Conservation (phyloP, 805 yeast species). For the Metschnikowia lunata region DNA sequence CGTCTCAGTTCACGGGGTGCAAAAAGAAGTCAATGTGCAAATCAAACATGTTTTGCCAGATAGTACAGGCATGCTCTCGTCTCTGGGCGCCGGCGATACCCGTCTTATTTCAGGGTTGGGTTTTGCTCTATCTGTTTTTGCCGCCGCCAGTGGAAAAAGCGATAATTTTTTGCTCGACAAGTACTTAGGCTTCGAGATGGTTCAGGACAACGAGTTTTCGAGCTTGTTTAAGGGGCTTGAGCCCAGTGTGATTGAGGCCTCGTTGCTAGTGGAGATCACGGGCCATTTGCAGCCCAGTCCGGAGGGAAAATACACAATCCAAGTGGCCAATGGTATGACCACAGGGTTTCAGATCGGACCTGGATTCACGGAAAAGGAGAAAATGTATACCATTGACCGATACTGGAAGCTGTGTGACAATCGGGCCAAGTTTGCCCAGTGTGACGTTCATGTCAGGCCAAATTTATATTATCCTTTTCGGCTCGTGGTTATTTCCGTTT, state of each 20-base stretch:
- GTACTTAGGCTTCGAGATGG: too few relatives aligned
- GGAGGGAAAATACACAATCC: neutral
- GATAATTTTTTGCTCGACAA: too few relatives aligned
- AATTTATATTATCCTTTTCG: neutral
- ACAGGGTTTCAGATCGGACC: neutral
- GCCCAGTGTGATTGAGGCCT: too few relatives aligned
- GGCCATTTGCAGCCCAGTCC: neutral
- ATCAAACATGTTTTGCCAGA: neutral
- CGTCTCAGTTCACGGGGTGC: neutral
- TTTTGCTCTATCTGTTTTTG: too few relatives aligned
- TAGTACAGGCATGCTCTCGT: neutral
- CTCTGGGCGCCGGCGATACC: too few relatives aligned
- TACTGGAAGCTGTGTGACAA: neutral
- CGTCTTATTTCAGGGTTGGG: too few relatives aligned
- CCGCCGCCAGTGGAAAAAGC: too few relatives aligned
- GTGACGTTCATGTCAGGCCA: neutral
- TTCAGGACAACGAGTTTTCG: too few relatives aligned
- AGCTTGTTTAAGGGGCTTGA: too few relatives aligned
- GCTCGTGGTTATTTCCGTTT: too few relatives aligned
- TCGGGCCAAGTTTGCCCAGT: neutral
- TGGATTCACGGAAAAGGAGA: neutral
- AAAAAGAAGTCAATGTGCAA: neutral
- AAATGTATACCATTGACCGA: neutral
- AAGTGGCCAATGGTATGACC: neutral
- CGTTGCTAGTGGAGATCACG: neutral